Base-by-base conservation (phyloP, 202 grass and related monocot species). In the Panicum hallii region DNA sequence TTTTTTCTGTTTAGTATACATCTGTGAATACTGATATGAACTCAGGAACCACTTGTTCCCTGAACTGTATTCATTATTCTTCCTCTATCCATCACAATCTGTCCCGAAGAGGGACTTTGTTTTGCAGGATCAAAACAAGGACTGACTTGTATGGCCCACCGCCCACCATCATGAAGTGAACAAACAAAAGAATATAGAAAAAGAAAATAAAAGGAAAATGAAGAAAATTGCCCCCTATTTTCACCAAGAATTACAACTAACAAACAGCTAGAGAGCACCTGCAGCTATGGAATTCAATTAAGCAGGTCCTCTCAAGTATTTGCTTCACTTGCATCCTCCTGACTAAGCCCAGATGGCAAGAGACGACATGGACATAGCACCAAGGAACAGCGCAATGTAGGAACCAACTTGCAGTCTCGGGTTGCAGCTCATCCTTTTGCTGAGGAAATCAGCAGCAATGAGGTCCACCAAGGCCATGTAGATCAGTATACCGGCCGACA, bases 381-480 rank as follows among this genome's bases (percentile, higher is more conserved):
- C 93, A 0, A 98, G 71, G 87, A 95, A 95, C 45, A 98, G 80
- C 0, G 88, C 76, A 2, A 92, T 15, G 78, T 92, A 95, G 10
- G 88, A 95, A 60, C 74, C 66, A 3, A 93, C 79, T 77, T 92
- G 93, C 46, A 93, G 78, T 70, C 86, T 69, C 8, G 72, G 62
- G n/a, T 84, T 90, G 84, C 71, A 90, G 60, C 77, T 94, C 91
- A 90, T 90, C 67, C 50, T 90, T 40, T 81, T 86, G 78, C 88
- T 88, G 19, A 95, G 87, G 44, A 98, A 95, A 88, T 98, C 93
- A n/a, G 89, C 91, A 45, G 93, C 91, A 64, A 98, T 92, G 62
- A 98, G 88, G 89, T 94, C 89, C 19, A 95, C 89, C 65, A 95
- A 78, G 15, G 95, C 91, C 93, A 95, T 94, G 40, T 98, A 95